phyloP scores from a whole-genome alignment of 805 yeast species.

The Metschnikowia orientalis region DNA sequence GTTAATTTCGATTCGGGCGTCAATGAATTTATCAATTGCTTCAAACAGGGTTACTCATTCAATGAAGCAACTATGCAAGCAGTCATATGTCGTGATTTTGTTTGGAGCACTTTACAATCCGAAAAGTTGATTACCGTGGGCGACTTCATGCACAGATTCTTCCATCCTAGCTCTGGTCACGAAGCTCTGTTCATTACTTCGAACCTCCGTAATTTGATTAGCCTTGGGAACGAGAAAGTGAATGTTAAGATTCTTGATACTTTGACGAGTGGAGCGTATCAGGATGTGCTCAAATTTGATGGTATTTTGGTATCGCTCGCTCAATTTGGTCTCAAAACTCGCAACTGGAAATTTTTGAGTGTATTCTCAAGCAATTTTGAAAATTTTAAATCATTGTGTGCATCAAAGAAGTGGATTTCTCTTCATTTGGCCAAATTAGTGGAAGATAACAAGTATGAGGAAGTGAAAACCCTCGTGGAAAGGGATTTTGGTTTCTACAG shows the following conservation, averaged over 20 bases:
- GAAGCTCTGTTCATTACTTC: conserved; percentile 6
- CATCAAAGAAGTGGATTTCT: conserved; percentile 19
- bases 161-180: conserved; percentile 2
- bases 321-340: conserved; percentile 10
- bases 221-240: conserved; percentile 23
- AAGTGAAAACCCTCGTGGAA: conserved; percentile 4
- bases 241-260: conserved; percentile 21
- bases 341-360: conserved; percentile 20
- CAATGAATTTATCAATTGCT: conserved; percentile 23
- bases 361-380: conserved; percentile 13
- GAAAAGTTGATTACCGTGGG: conserved; percentile 15
- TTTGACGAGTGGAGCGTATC: conserved; percentile 8
- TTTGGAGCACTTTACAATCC: conserved; percentile 18
- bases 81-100: conserved; percentile 27
- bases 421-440: conserved; percentile 15
- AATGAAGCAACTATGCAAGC: conserved; percentile 29
- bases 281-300: conserved; percentile 8
- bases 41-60: conserved; percentile 31
- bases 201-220: conserved; percentile 15
- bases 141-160: conserved; percentile 23
- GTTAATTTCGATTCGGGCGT: conserved; percentile 26
- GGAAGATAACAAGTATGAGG: conserved; percentile 7
- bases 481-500: conserved; percentile 6
- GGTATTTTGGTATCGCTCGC: conserved; percentile 7
- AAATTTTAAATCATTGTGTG: conserved; percentile 9